Percentiles rank a stretch among this genome's conserved stretches.
phyloP scores from a whole-genome alignment of 2,329 filamentous ascomycete species.

The Apiospora phragmitis region DNA sequence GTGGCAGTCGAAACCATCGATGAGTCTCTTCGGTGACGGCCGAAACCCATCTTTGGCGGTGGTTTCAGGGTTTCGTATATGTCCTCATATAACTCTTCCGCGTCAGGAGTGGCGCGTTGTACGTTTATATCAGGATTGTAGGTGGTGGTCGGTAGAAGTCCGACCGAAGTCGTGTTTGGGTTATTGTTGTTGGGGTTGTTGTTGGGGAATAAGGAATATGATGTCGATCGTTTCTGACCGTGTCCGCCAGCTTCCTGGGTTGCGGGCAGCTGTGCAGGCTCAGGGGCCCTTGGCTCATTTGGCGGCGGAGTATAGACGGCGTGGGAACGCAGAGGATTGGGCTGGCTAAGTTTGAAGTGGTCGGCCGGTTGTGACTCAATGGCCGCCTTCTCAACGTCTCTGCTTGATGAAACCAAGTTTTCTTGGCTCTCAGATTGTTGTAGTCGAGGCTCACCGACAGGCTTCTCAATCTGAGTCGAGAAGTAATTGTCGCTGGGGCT shows the following conservation, averaged over 20 bases:
- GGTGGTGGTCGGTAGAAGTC: slow-evolving; percentile 48
- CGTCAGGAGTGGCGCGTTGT: slow-evolving; percentile 18
- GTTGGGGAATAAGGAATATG: slow-evolving; percentile 42
- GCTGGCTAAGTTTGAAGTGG: slow-evolving; percentile 22
- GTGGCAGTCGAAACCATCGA: slow-evolving; percentile 67
- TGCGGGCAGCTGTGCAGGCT: slow-evolving; percentile 31
- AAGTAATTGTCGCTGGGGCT: slow-evolving; percentile 27
- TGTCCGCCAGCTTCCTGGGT: slow-evolving; percentile 26
- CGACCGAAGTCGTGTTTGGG: slow-evolving; percentile 33
- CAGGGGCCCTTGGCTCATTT: slow-evolving; percentile 22
- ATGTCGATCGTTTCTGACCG: slow-evolving; percentile 29
- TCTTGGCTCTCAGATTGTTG: slow-evolving; percentile 36
- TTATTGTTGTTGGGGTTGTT: slow-evolving; percentile 20
- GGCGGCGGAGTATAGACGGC: slow-evolving; percentile 26
- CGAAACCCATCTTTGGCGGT: slow-evolving; percentile 42
- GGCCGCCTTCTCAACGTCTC: slow-evolving; percentile 33
- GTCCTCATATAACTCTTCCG: slow-evolving; percentile 11
- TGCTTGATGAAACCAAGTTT: slow-evolving; percentile 32
- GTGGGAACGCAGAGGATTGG: slow-evolving; percentile 37
- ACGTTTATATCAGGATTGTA: slow-evolving; percentile 36
- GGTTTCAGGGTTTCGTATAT: slow-evolving; percentile 37
- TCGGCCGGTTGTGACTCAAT: slow-evolving; percentile 22
- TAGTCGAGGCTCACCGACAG: slow-evolving; percentile 31
- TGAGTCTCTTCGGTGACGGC: slow-evolving; percentile 56
- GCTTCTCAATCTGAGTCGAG: slow-evolving; percentile 37